Evolutionary conservation across 805 yeast genomes (phyloP), one percentile per base, ranked within the genome.

Genomic region (Ogataea polymorpha): DNA sequence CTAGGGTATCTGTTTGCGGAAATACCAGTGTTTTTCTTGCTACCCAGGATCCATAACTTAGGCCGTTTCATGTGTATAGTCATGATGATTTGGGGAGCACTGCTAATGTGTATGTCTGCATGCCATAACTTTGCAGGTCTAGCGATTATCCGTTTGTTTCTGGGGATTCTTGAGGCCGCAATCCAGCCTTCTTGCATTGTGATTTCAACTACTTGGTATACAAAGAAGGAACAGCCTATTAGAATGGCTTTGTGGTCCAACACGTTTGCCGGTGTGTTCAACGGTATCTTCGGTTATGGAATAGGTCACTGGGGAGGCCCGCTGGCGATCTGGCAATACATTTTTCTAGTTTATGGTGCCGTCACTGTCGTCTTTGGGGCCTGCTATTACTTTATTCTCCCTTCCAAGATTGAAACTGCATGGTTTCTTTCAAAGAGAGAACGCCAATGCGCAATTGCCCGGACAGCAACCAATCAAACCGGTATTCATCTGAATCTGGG

Each of bases 1-100:
- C 56, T 82, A 29, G 90, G 87, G 2, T 83, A 82, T 55, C 58
- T 83, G 33, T 68, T 67, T 12, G 77, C 76, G 50, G 82, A 79
- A 48, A 63, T 74, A 37, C 82, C 82, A 2, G 71, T 76, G 34
- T 63, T 49, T 32, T 50, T 55, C 24, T 15, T 60, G 12, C 50
- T 66, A 17, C 68, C 62, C 26, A 61, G 55, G 32, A 45, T 61
- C 25, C 64, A 62, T 3, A 44, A 41, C 18, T 49, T 64, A 17
- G 55, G 58, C 18, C 62, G 58, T 36, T 62, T 60, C 30, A 57
- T 75, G 46, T 46, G 63, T 4, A 46, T 50, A 4, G 52, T 71
- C 42, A 53, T 69, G 11, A 48, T 67, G 11, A 26, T 67, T 3
- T 78, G 84, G 84, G 69, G 76, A 2, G 40, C 69, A 6, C 55